Percentiles rank a stretch among this genome's conserved stretches.
These are phyloP conservation scores for Trichopus zeylanicus DNA, from an alignment of 116 monocot species.

Conservation along the genomic window DNA sequence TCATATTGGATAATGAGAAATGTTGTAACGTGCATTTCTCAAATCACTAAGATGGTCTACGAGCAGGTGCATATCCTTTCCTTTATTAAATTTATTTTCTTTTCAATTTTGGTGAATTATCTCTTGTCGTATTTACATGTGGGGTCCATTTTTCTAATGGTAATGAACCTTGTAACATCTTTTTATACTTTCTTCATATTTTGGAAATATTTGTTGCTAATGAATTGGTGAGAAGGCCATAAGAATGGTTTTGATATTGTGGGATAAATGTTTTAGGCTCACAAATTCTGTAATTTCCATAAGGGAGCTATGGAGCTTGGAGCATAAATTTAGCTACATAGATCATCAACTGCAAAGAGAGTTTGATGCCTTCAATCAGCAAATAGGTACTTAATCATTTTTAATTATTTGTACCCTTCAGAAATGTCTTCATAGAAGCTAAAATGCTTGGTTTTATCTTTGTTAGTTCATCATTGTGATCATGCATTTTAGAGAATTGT, in stretches of 20 bases:
- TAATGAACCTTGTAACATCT: not conserved
- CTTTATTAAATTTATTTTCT: not conserved
- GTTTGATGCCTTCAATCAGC: slow-evolving; percentile 6
- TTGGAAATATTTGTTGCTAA: not conserved
- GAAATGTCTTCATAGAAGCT: too few species aligned
- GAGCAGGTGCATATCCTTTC: slow-evolving; percentile 16
- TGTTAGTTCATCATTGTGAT: too few species aligned
- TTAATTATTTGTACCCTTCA: too few species aligned
- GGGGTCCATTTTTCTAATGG: not conserved
- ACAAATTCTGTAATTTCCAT: slow-evolving; percentile 4
- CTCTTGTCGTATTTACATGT: not conserved
- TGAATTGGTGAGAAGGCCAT: not conserved
- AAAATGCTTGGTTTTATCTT: too few species aligned
- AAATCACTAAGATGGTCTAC: slow-evolving; percentile 8
- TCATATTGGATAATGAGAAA: slow-evolving; percentile 19
- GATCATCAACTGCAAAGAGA: slow-evolving; percentile 5
- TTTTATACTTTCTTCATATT: not conserved
- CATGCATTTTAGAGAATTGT: too few species aligned
- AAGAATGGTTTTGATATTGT: not conserved
- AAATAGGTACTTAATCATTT: slow-evolving; percentile 8
- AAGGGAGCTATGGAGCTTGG: slow-evolving; percentile 30
- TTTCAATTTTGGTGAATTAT: not conserved
- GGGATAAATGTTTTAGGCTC: slow-evolving; percentile 10
- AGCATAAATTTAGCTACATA: slow-evolving; percentile 7
- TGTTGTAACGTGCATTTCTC: slow-evolving; percentile 9